Evolutionary conservation across 257 asterid genomes (phyloP).

Genomic region (Lavandula angustifolia): DNA sequence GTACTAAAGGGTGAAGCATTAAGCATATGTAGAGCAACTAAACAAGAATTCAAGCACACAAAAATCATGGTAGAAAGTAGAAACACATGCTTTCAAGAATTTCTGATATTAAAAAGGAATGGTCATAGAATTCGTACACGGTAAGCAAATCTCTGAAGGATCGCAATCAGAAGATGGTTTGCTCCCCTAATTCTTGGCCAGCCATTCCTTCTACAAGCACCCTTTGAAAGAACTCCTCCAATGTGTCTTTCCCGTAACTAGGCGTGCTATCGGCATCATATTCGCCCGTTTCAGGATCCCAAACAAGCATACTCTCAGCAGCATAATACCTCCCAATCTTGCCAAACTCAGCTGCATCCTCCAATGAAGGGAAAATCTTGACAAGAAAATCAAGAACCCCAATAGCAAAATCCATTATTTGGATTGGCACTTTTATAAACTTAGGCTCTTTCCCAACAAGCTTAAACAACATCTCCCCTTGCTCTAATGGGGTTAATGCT

Average conservation of each 20-base stretch:
- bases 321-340: constrained; percentile 98
- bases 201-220: constrained; percentile 84
- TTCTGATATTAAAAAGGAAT: constrained; percentile 13
- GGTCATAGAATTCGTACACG: constrained; percentile 12
- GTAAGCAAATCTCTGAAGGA: neutral
- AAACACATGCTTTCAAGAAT: constrained; percentile 23
- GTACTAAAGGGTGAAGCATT: neutral
- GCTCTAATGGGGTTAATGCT: constrained; percentile 91
- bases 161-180: constrained; percentile 54
- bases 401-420: constrained; percentile 87
- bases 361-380: constrained; percentile 75
- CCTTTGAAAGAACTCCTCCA: constrained; percentile 80
- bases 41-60: constrained; percentile 18
- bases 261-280: constrained; percentile 87
- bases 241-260: constrained; percentile 79
- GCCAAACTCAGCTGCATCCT: constrained; percentile 92
- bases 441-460: constrained; percentile 71
- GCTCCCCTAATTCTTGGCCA: constrained; percentile 96
- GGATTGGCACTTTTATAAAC: constrained; percentile 84
- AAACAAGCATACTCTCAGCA: constrained; percentile 87
- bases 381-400: constrained; percentile 78
- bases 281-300: constrained; percentile 70
- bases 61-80: neutral
- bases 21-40: neutral
- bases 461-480: constrained; percentile 86